Base-by-base conservation (phyloP, 2,329 filamentous ascomycete species). In the Fusarium armeniacum region DNA sequence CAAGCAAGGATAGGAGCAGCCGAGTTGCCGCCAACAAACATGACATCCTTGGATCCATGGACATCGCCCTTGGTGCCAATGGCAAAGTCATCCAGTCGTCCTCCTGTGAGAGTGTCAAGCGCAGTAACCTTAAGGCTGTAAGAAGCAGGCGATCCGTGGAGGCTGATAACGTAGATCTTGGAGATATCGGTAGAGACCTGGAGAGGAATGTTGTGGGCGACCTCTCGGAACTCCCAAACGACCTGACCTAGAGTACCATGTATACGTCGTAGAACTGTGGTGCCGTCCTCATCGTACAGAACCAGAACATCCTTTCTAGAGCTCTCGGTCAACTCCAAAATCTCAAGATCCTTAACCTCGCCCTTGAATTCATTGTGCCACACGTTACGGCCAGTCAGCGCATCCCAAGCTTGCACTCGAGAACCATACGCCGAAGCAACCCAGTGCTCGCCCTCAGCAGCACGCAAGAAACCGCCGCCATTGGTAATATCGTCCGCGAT, bases 381-480 rank as follows among this genome's bases (percentile, higher is more conserved):
- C 38, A 89, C 84, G 69, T 92, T 87, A 74, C 91, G 89, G 30
- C 96, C 96, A 73, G 91, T 92, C 50, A 91, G 84, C 36, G 93
- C 93, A 80, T 93, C 91, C 94, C 94, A 98, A 16, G 91, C 88
- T 56, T 91, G 87, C 30, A 98, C 89, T 50, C 87, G 86, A 67
- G 84, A 84, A 18, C 91, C 93, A 38, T 90, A 81, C 2, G 91
- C 94, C 71, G 91, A 91, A 38, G 94, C 86, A 20, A 98, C 83
- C 77, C 90, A 91, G 72, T 91, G 89, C 77, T 95, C 91, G 62
- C 90, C 91, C 70, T 94, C 90, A n/a, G 89, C 89, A n/a, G 91
- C 89, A 67, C 91, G 86, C 72, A 97, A 80, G 74, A 85, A 82
- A n/a, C 86, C 84, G 43, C 79, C 80, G 26, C 82, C 80, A 53